Evolutionary conservation across 306 rosid genomes (phyloP), one percentile per base, ranked within the genome.

Genomic region (Leucaena leucocephala): DNA sequence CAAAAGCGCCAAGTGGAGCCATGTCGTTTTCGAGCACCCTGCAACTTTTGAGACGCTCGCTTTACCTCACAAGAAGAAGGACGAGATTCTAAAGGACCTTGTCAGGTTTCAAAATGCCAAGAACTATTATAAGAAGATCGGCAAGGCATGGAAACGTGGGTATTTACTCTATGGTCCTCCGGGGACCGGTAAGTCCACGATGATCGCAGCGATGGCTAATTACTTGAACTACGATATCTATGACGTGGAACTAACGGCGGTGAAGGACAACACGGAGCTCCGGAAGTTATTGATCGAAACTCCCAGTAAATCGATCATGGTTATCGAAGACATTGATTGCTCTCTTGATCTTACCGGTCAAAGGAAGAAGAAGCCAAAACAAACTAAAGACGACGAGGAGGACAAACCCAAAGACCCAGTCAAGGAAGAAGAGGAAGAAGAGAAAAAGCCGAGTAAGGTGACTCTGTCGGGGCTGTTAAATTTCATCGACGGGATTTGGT

Each of bases 241-340:
- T 72, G 94, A 90, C 82, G 74, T 90, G 6, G 90, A 90, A 14
- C 67, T 90, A 6, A 88, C 94, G 0, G 72, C 89, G 0, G 87
- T 86, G 8, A 82, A 83, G 82, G 82, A 83, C 7, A 90, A 90
- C 19, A 35, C 88, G 0, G 87, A 85, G 43, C 65, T 90, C 72
- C 83, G 81, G 10, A 77, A 74, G 43, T 12, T 86, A 4, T 33
- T 90, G 74, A 83, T 87, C 4, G 76, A 88, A 7, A 83, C 77
- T 0, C 50, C 89, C 0, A 80, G 65, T 19, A 86, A 80, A 69
- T 43, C 91, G 0, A 84, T 90, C 2, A 81, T 86, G 3, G 86
- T 86, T 39, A 85, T 90, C 2, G 92, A 90, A 78, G 90, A 88
- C 58, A 88, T 90, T 17, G 94, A 90, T 83, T 90, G 91, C 65